phyloP scores from a whole-genome alignment of 176 grass and related monocot genomes.

The Triticum monococcum region DNA sequence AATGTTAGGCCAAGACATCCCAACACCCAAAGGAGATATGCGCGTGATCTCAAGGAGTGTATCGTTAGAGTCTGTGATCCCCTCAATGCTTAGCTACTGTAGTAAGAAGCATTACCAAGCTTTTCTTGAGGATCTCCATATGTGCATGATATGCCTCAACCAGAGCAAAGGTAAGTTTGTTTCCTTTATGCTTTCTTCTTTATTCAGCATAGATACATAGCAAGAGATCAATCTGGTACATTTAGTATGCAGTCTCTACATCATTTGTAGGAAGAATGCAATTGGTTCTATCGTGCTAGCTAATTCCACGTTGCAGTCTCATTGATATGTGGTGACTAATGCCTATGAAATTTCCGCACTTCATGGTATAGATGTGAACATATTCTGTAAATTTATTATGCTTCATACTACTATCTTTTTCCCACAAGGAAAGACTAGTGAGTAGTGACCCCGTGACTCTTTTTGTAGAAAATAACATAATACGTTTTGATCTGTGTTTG shows the following conservation, averaged over 20 bases:
- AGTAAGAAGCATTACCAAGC: constrained; percentile 33
- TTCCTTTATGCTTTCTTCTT: neutral
- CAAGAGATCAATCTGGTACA: neutral
- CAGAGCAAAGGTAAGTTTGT: constrained; percentile 19
- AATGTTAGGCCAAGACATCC: constrained; percentile 17
- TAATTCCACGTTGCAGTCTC: neutral
- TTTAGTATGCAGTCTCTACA: neutral
- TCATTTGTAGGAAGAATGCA: neutral
- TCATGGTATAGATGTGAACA: neutral
- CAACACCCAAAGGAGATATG: neutral
- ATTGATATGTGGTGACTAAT: neutral
- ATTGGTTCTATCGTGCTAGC: neutral
- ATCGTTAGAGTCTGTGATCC: constrained; percentile 38
- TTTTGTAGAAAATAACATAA: neutral
- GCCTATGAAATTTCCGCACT: neutral
- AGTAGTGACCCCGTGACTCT: neutral
- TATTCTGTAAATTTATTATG: neutral
- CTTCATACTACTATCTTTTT: neutral
- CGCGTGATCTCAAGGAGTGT: constrained; percentile 35
- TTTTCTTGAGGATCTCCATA: constrained; percentile 49
- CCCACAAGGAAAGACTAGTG: neutral
- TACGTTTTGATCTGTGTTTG: neutral
- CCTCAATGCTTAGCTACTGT: constrained; percentile 40
- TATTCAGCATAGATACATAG: neutral
- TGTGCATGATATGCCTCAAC: constrained; percentile 48